Conservation (phyloP, 306 rosid genomes). For the Abrus precatorius region DNA sequence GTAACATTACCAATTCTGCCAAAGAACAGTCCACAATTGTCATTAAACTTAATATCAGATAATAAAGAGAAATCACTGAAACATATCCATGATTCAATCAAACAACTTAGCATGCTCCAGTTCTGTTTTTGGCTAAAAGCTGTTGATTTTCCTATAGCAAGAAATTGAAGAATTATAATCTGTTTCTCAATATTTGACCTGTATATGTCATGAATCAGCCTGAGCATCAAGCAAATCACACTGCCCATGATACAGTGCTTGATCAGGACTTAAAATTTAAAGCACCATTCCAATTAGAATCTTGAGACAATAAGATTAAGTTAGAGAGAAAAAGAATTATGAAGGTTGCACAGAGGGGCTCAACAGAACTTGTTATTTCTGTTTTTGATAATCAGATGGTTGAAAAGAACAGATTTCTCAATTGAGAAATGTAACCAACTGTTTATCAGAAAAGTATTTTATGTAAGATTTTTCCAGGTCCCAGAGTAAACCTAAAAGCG, state of each 20-base stretch:
- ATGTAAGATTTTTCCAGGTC: conserved; percentile 12
- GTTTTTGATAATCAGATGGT: conserved; percentile 14
- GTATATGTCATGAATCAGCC: conserved; percentile 8
- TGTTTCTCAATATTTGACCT: conserved; percentile 21
- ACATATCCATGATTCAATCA: conserved; percentile 13
- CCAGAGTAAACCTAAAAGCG: neutral
- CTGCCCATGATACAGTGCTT: neutral
- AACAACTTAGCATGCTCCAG: conserved; percentile 26
- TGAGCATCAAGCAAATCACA: conserved; percentile 5
- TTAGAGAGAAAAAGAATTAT: conserved; percentile 1
- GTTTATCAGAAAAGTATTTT: conserved; percentile 5
- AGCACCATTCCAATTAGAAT: neutral
- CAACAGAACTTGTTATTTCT: neutral
- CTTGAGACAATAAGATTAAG: neutral
- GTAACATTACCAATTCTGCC: conserved; percentile 91
- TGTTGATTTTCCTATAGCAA: conserved; percentile 11
- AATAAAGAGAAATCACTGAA: conserved; percentile 33
- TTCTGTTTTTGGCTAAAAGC: conserved; percentile 22
- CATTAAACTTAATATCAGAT: conserved; percentile 15
- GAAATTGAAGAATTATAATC: conserved; percentile 31
- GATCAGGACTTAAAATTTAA: conserved; percentile 24
- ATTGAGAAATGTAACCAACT: conserved; percentile 6
- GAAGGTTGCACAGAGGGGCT: conserved; percentile 4
- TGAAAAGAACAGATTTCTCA: conserved; percentile 8
- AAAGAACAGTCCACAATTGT: conserved; percentile 46